Evolutionary conservation across 2,329 filamentous ascomycete genomes (phyloP), one percentile per base, ranked within the genome.

Genomic region (Aureobasidium sp.): DNA sequence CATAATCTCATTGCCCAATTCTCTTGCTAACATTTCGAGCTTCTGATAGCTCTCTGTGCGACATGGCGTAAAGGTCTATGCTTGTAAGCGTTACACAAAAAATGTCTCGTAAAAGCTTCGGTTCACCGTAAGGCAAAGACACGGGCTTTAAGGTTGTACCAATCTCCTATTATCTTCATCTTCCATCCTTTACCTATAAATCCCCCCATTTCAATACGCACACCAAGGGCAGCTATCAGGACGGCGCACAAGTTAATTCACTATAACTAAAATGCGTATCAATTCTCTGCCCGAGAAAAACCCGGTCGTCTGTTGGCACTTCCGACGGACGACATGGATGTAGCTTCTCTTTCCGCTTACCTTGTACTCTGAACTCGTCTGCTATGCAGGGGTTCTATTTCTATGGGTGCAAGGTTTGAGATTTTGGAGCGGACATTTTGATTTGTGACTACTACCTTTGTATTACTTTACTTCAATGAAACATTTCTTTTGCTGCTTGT

Each of bases 241-340:
- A 57, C 53, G 53, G 53, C 53, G 53, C 53, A 57, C 53, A 57
- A 57, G 53, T 57, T 57, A 26, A 57, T 57, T 57, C 53, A 57
- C 53, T 57, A 57, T 57, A 57, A 57, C 53, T 44, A 13, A 46
- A 44, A 57, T 57, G 53, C 53, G 53, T 57, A 57, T 57, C 53
- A 57, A 46, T 57, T 57, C 53, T 57, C 53, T 57, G 53, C 53
- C 53, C 53, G 53, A 57, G 53, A 57, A 44, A 36, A 57, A 57
- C 17, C 53, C 53, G 36, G 53, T 41, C 37, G 26, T 57, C 29
- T 34, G 39, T 55, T 55, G 51, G 51, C 51, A 55, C 53, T 57
- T 57, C 53, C 39, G 53, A 57, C 53, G 53, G 27, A n/a, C 41
- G 27, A 44, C 51, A 55, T 55, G 53, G 36, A 41, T 46, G 53